Conservation (phyloP, 768 basidiomycete genomes). For the Tricholoma matsutake region DNA sequence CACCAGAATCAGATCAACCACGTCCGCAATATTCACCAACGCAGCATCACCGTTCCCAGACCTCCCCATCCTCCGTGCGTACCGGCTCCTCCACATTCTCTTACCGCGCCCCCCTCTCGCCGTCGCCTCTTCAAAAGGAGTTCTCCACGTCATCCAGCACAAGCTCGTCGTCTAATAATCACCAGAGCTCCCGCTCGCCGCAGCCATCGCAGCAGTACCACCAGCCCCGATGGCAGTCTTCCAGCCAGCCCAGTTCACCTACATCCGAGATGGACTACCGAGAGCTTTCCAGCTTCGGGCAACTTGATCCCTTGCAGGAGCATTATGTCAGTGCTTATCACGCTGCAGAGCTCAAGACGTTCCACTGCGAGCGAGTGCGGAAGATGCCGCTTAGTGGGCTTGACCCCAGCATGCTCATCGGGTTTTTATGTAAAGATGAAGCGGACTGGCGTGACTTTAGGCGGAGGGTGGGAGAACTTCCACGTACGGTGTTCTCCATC, state of each 20-base stretch:
- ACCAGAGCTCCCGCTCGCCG: constrained; percentile 18
- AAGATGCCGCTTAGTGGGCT: constrained; percentile 91
- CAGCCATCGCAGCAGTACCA: constrained; percentile 16
- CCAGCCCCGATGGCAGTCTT: constrained; percentile 18
- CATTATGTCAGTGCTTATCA: constrained; percentile 77
- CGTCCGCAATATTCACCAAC: constrained; percentile 10
- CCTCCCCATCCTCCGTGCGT: constrained; percentile 50
- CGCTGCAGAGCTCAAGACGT: constrained; percentile 72
- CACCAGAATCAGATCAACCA: constrained; percentile 20
- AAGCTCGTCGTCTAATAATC: constrained; percentile 23
- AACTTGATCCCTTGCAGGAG: constrained; percentile 47
- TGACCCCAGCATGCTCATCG: constrained; percentile 97
- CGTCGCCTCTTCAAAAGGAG: constrained; percentile 65
- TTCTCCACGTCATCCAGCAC: constrained; percentile 37
- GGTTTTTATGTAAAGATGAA: constrained; percentile 83
- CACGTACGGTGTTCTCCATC: constrained; percentile 78
- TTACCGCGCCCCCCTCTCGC: constrained; percentile 56
- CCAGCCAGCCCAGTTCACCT: constrained; percentile 33
- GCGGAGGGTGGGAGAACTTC: constrained; percentile 59
- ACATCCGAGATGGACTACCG: constrained; percentile 20
- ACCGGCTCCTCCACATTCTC: constrained; percentile 52
- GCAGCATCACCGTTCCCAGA: constrained; percentile 36
- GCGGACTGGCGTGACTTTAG: constrained; percentile 84
- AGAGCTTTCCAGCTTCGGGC: constrained; percentile 6
- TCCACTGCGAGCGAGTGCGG: constrained; percentile 94